Conservation (phyloP, 441 rosid genomes). For the Corymbia citriodora region DNA sequence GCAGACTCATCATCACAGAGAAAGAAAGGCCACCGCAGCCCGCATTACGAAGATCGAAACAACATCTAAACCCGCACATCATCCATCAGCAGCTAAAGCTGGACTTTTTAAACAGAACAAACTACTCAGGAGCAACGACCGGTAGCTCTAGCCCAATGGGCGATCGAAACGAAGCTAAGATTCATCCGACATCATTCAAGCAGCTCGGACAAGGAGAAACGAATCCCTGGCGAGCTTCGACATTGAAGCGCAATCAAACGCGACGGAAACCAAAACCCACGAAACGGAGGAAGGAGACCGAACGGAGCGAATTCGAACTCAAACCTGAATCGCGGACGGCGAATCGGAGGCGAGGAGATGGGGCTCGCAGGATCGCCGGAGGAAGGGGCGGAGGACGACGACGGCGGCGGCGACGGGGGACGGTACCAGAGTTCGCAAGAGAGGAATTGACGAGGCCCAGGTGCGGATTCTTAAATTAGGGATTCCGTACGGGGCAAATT, state of each 20-base stretch:
- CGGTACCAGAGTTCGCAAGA: background rate
- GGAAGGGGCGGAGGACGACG: background rate
- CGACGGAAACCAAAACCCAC: background rate
- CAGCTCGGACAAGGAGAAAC: background rate
- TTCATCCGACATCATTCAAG: background rate
- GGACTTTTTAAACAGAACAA: background rate
- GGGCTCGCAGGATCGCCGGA: background rate
- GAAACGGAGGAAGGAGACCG: background rate
- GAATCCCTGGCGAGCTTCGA: background rate
- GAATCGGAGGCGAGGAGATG: background rate
- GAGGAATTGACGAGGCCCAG: background rate
- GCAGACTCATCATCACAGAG: background rate
- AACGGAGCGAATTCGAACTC: background rate
- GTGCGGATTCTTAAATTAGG: slow-evolving; percentile 17
- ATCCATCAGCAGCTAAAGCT: background rate
- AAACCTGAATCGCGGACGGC: background rate
- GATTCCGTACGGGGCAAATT: slow-evolving; percentile 11
- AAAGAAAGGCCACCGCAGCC: background rate
- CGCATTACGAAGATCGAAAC: background rate
- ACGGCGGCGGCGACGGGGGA: background rate
- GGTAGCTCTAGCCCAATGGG: background rate
- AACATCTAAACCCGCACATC: background rate
- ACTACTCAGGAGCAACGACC: background rate
- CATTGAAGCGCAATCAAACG: background rate
- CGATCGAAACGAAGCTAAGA: background rate